phyloP scores from a whole-genome alignment of 129 eudicot genomes.

The Logfia minima region DNA sequence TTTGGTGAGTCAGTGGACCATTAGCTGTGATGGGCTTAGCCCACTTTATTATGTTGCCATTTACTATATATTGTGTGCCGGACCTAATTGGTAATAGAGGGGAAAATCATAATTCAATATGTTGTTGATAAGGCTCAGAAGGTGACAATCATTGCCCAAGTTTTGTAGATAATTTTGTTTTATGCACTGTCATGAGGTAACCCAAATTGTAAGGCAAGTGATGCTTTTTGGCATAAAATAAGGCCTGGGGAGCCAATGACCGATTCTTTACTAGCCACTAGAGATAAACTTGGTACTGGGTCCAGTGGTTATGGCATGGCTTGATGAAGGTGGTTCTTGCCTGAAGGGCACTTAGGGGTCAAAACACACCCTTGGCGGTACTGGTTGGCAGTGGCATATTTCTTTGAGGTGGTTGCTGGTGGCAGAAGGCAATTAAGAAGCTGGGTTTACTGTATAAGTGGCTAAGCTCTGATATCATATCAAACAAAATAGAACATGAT shows the following conservation, averaged over 20 bases:
- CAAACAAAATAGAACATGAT: not conserved
- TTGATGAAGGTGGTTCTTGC: not conserved
- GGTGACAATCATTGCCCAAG: not conserved
- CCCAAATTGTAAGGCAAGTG: not conserved
- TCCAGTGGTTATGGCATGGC: not conserved
- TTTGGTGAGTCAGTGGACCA: not conserved
- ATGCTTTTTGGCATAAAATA: not conserved
- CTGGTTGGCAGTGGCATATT: no score
- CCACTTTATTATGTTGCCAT: no score
- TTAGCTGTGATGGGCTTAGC: no score
- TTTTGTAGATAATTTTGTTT: no score
- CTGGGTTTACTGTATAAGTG: not conserved
- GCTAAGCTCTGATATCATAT: not conserved
- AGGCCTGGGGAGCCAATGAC: not conserved
- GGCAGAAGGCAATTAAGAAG: not conserved
- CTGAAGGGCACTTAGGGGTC: no score
- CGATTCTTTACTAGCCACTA: not conserved
- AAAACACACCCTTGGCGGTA: no score
- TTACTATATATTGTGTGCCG: no score
- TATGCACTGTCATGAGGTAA: not conserved
- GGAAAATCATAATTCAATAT: no score
- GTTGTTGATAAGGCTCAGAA: not conserved
- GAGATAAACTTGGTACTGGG: not conserved
- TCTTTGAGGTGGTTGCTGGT: not conserved
- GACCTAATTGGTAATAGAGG: no score